Evolutionary conservation across 805 yeast genomes (phyloP), one percentile per base, ranked within the genome.

Genomic region (Myxozyma neotropica): DNA sequence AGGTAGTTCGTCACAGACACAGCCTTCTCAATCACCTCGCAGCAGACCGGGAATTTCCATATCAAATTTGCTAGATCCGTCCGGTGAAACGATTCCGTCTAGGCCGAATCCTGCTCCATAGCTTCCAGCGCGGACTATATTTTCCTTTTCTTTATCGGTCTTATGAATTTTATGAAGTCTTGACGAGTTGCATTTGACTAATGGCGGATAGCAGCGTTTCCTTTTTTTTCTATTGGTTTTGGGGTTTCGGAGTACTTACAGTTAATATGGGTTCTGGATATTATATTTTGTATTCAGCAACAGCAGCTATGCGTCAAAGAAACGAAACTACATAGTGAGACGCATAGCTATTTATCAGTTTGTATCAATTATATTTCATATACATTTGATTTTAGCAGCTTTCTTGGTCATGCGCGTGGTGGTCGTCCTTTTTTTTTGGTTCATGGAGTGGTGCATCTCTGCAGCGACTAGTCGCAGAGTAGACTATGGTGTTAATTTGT

Each of bases 21-120:
- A 29, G n/a, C 7, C 31, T 10, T 19, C 23, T 13, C 51, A 36
- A 21, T 24, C 44, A 10, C 44, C 50, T 19, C 35, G 29, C 13
- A 23, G 51, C 36, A 53, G 58, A 23, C 54, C 57, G 6, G 45
- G 55, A 17, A 46, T 58, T 24, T 39, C 57, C 8, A 58, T 58
- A 21, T 53, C 57, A 19, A 58, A 53, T 35, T 31, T 58, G 27
- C 51, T 58, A 2, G 61, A 58, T 31, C 58, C 61, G 4, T 53
- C 61, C 4, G 61, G 61, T 23, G 61, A 58, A 19, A 48, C 44
- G 4, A 48, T 48, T 15, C 43, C 53, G 8, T 35, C 53, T 31
- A 15, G 51, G 29, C 40, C 24, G 21, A 17, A 19, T 17, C 43
- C 43, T 7, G 21, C 21, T 19, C 43, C 43, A n/a, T 38, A 8